phyloP scores from a whole-genome alignment of 2,329 filamentous ascomycete species.

The Aureobasidium mangrovei region DNA sequence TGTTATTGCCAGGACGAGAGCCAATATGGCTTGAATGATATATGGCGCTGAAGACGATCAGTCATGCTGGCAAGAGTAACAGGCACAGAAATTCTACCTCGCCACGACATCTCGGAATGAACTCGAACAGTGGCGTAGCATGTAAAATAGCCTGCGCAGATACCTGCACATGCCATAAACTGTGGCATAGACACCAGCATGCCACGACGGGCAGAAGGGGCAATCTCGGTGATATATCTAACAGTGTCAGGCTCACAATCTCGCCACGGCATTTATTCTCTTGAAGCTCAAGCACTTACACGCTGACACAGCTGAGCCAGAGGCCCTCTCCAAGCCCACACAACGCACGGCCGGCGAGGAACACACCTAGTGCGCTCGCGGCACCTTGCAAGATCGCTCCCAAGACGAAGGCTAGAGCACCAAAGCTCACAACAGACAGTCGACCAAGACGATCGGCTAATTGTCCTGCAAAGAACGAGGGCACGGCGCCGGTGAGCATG shows the following conservation, averaged over 20 bases:
- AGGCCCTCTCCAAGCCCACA: conserved; percentile 53
- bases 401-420: conserved; percentile 44
- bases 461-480: conserved; percentile 49
- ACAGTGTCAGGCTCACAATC: background rate
- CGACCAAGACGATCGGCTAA: conserved; percentile 49
- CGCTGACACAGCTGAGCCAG: conserved; percentile 47
- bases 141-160: conserved; percentile 50
- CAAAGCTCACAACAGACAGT: conserved; percentile 41
- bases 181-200: conserved; percentile 18
- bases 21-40: conserved; percentile 38
- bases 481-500: conserved; percentile 46
- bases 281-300: conserved; percentile 27
- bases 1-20: conserved; percentile 31
- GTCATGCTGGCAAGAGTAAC: conserved; percentile 45
- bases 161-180: conserved; percentile 33
- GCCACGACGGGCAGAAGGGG: conserved; percentile 39
- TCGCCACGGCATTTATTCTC: background rate
- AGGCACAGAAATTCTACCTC: conserved; percentile 18
- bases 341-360: conserved; percentile 47
- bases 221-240: conserved; percentile 52
- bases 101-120: background rate
- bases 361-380: conserved; percentile 40
- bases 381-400: conserved; percentile 47
- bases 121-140: conserved; percentile 46
- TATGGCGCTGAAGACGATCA: conserved; percentile 36